A percentile compares a stretch with the other conserved stretches of the same genome.
Evolutionary conservation across 192 early-diverging fungal genomes (phyloP).

Genomic region (Rhizophagus prolifer): DNA sequence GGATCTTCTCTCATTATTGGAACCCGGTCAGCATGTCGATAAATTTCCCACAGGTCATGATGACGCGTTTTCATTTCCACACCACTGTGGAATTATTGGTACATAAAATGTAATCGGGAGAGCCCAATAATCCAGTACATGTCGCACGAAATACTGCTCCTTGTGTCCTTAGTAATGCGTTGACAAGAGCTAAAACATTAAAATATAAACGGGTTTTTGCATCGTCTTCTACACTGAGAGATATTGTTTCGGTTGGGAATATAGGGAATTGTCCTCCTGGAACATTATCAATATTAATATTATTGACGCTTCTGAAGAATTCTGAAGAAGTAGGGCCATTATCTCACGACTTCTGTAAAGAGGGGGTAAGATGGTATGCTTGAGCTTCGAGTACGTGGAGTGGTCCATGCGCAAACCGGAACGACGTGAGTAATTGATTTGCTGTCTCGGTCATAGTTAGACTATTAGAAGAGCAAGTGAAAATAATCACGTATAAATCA

Average conservation of each 20-base stretch:
- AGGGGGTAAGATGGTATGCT: constrained; percentile 3
- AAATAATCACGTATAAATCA: not conserved
- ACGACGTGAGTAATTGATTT: not conserved
- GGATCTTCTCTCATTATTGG: constrained; percentile 3
- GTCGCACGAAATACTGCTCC: not conserved
- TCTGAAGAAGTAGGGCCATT: too few relatives aligned
- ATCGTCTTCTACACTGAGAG: not conserved
- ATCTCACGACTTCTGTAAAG: not conserved
- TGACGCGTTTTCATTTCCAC: constrained; percentile 22
- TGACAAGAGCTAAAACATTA: not conserved
- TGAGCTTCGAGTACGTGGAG: not conserved
- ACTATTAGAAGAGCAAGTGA: not conserved
- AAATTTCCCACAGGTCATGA: constrained; percentile 17
- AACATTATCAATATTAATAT: not conserved
- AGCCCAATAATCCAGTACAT: not conserved
- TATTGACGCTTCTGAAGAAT: too few relatives aligned
- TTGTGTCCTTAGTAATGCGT: not conserved
- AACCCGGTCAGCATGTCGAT: not conserved
- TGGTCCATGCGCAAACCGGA: not conserved
- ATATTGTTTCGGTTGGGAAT: not conserved
- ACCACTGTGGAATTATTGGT: constrained; percentile 4
- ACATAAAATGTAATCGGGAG: not conserved
- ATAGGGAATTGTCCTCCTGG: not conserved
- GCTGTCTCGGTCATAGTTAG: not conserved
- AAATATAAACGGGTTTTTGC: not conserved